Base-by-base conservation (phyloP, 2,329 filamentous ascomycete genomes). In the Aspergillus sp. region DNA sequence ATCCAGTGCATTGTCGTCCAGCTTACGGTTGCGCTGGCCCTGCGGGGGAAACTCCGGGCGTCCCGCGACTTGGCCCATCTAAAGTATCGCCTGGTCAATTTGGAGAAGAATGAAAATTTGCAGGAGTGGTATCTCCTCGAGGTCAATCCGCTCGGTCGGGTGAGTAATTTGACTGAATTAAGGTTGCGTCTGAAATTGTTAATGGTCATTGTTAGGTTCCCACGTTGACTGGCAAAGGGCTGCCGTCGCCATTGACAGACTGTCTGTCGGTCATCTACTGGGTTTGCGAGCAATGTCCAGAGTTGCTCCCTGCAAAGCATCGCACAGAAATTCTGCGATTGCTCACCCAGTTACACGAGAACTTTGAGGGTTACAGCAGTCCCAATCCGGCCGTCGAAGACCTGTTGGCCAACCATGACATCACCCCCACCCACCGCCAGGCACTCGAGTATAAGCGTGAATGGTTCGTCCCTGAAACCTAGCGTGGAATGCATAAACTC, bases 371-470 rank as follows among this genome's bases (percentile, higher is more conserved):
- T 6, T 57, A 49, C 31, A 34, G 54, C 7, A 57, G 53, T 30
- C 55, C 51, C 11, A 64, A 56, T 23, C 62, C 62, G 15, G 59
- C 54, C 23, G 59, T 64, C 4, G 58, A 64, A 43, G 62, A 64
- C 30, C 22, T 64, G 41, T 50, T 64, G 15, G 59, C 62, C 13
- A 60, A 60, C 50, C 41, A 48, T 38, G 52, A 64, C 45, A 61
- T 64, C 55, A 61, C 59, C 8, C 38, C 41, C 13, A 25, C 59
- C 19, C 55, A 61, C 53, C 62, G 62, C 19, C 41, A 49, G 11
- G 62, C 62, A 17, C 48, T 64, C 22, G 55, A 61, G 34, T 59
- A 56, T 52, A 61, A 64, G 45, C 62, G 55, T 3, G 51, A 64
- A 9, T 50, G 59, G 59, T 60, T 28, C 34, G 55, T 57, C n/a